Conservation (phyloP, 2,329 filamentous ascomycete species). For the Scopulariopsis brevicaulis region DNA sequence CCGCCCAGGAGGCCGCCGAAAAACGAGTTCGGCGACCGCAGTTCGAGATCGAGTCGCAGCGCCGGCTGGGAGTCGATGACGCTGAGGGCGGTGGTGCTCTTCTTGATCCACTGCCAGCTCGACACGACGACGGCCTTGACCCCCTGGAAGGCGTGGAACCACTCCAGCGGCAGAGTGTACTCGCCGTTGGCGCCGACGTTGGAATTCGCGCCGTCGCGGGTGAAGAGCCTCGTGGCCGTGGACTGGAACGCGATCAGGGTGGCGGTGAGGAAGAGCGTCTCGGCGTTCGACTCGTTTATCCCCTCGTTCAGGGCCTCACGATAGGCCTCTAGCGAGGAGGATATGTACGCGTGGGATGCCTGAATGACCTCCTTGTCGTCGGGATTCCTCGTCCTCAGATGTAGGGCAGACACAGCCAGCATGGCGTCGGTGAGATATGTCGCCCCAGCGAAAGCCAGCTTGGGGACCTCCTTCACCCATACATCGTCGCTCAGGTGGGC, state of each 20-base stretch:
- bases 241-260: constrained; percentile 57
- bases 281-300: constrained; percentile 47
- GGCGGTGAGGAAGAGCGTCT: constrained; percentile 50
- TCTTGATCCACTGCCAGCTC: constrained; percentile 52
- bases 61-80: constrained; percentile 55
- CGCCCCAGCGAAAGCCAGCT: constrained; percentile 46
- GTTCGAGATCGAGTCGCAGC: constrained; percentile 43
- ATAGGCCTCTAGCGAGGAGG: constrained; percentile 50
- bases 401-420: constrained; percentile 51
- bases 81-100: constrained; percentile 42
- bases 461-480: constrained; percentile 49
- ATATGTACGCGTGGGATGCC: constrained; percentile 54
- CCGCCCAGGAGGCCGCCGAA: constrained; percentile 49
- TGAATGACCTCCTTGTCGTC: constrained; percentile 48
- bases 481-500: constrained; percentile 39
- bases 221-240: constrained; percentile 50
- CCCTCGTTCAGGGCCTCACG: constrained; percentile 42
- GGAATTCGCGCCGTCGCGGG: constrained; percentile 35
- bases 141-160: constrained; percentile 58
- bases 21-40: constrained; percentile 38
- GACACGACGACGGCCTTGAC: constrained; percentile 54
- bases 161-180: constrained; percentile 49
- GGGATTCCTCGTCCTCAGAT: constrained; percentile 43
- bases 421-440: constrained; percentile 52
- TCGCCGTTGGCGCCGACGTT: constrained; percentile 23